Percentiles rank a stretch among this genome's conserved stretches.
Evolutionary conservation across 306 rosid species (phyloP).

Genomic region (Cicer pinnatifidum): DNA sequence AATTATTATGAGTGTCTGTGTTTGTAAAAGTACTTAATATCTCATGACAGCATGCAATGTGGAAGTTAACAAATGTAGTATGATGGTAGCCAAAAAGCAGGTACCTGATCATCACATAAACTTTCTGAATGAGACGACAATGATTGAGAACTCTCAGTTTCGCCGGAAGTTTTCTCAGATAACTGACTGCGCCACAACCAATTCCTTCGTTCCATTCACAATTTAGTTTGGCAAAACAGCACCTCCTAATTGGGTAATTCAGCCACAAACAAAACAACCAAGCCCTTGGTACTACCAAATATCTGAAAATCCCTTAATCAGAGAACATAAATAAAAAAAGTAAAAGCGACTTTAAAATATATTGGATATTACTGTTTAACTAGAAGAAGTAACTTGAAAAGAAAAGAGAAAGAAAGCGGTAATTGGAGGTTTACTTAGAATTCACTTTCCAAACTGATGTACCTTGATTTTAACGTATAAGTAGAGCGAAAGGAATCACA

Average conservation of each 20-base stretch:
- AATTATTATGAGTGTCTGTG: too few relatives aligned
- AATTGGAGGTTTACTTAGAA: slow-evolving; percentile 62
- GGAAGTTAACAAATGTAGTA: slow-evolving; percentile 27
- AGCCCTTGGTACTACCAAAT: too few relatives aligned
- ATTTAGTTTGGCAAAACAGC: slow-evolving; percentile 19
- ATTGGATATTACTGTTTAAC: slow-evolving; percentile 31
- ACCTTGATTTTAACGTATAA: slow-evolving; percentile 42
- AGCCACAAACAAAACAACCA: too few relatives aligned
- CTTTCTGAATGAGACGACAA: slow-evolving; percentile 73
- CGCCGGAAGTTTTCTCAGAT: slow-evolving; percentile 68
- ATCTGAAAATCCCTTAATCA: background rate
- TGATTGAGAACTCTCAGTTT: slow-evolving; percentile 75
- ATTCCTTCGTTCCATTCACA: slow-evolving; percentile 70
- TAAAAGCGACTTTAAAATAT: slow-evolving; percentile 5
- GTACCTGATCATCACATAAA: slow-evolving; percentile 63
- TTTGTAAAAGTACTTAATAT: too few relatives aligned
- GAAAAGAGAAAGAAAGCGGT: slow-evolving; percentile 37
- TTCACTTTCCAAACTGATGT: slow-evolving; percentile 58
- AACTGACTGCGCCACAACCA: slow-evolving; percentile 81
- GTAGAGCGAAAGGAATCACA: slow-evolving; percentile 33
- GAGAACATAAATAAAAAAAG: slow-evolving; percentile 16
- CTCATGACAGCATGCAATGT: slow-evolving; percentile 3
- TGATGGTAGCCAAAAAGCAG: slow-evolving; percentile 11
- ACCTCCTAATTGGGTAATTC: slow-evolving; percentile 11
- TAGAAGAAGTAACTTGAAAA: slow-evolving; percentile 43